A percentile compares a stretch with the other conserved stretches of the same genome.
phyloP scores from a whole-genome alignment of 805 yeast species.

The Saturnispora quitensis region DNA sequence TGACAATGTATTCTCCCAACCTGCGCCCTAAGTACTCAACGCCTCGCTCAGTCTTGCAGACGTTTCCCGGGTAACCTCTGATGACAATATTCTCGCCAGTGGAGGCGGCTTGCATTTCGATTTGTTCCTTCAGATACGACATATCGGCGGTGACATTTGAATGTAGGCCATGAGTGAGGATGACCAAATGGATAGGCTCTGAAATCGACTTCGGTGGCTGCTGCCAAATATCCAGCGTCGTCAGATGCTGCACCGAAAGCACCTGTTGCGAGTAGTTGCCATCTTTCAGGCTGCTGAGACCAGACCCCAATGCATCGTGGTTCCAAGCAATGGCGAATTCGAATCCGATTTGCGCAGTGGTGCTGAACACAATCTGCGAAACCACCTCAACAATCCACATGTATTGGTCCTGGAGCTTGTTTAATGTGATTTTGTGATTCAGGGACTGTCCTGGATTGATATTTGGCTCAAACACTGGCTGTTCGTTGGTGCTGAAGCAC shows the following conservation, averaged over 20 bases:
- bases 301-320: slow-evolving; percentile 26
- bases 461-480: slow-evolving; percentile 67
- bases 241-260: slow-evolving; percentile 42
- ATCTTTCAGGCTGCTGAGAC: slow-evolving; percentile 22
- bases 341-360: slow-evolving; percentile 59
- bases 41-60: slow-evolving; percentile 84
- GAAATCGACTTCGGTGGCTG: slow-evolving; percentile 43
- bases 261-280: slow-evolving; percentile 7
- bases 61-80: slow-evolving; percentile 76
- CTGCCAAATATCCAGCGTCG: slow-evolving; percentile 70
- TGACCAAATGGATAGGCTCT: slow-evolving; percentile 68
- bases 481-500: slow-evolving; percentile 65
- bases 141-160: slow-evolving; percentile 87
- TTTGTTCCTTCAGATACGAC: slow-evolving; percentile 74
- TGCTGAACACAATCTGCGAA: slow-evolving; percentile 69
- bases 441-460: slow-evolving; percentile 59
- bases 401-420: slow-evolving; percentile 48
- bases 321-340: slow-evolving; percentile 49
- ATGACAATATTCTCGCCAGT: slow-evolving; percentile 62
- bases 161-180: slow-evolving; percentile 86
- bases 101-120: slow-evolving; percentile 40
- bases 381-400: slow-evolving; percentile 75
- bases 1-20: slow-evolving; percentile 63
- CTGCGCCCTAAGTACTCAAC: slow-evolving; percentile 75
- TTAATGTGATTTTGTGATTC: slow-evolving; percentile 52